Evolutionary conservation across 139 green algal species (phyloP), one percentile per base, ranked within the genome.

Genomic region (Trebouxia sp.): DNA sequence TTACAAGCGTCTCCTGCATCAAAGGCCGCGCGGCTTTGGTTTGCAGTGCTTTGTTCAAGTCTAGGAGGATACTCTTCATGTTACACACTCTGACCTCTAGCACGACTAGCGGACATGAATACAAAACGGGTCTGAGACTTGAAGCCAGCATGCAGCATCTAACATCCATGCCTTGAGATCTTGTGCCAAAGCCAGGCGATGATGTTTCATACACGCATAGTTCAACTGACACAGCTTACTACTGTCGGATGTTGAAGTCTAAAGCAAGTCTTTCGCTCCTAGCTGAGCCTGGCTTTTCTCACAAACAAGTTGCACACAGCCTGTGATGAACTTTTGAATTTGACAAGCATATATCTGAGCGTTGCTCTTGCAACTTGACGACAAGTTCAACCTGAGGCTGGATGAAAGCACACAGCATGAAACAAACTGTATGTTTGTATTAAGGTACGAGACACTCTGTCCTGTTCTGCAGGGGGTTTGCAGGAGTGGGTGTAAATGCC

Each of bases 321-420:
- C 39, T 56, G 47, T 79, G 43, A 79, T 87, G n/a, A 62, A 56
- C 50, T 83, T 84, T 30, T 53, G 43, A 48, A 43, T 62, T 80
- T 82, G 83, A 88, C 85, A 88, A 89, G 83, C 83, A 89, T 89
- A 88, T 89, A 86, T 80, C 85, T 50, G 78, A 86, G 37, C 35
- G 41, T 65, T 53, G 20, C 62, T 72, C 3, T n/a, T 72, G 62
- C 62, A 72, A 72, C 62, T 41, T 48, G 41, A 55, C 53, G 41
- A 65, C 5, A 77, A 51, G 17, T 62, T 66, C 47, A 35, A 62
- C 24, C 56, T 66, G 50, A 74, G 51, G 56, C 50, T 48, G 35
- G 41, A n/a, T n/a, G n/a, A n/a, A n/a, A n/a, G n/a, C n/a, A n/a
- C n/a, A n/a, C n/a, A n/a, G n/a, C n/a, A n/a, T n/a, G n/a, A n/a